A percentile compares a stretch with the other conserved stretches of the same genome.
Conservation (phyloP, 495 filamentous ascomycete genomes). For the Annulohypoxylon nitens region DNA sequence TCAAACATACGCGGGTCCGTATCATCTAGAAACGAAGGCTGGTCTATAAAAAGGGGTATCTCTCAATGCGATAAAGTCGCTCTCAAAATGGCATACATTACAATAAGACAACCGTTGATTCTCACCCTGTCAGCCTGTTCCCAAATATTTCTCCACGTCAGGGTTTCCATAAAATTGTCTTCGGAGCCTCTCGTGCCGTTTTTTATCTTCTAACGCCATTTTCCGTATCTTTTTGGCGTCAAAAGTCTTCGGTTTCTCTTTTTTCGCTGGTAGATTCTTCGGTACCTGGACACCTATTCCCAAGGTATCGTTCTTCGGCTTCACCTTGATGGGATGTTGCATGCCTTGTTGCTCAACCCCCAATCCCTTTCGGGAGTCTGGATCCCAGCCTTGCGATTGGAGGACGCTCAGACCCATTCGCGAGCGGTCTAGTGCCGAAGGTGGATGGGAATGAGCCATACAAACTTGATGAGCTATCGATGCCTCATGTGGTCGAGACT, state of each 20-base stretch:
- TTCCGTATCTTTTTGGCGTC: conserved; percentile 78
- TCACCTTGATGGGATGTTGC: conserved; percentile 78
- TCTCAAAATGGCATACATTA: conserved; percentile 28
- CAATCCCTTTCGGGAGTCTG: conserved; percentile 79
- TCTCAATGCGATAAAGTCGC: conserved; percentile 30
- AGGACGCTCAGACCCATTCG: conserved; percentile 82
- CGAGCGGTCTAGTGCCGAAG: conserved; percentile 83
- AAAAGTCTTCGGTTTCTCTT: conserved; percentile 68
- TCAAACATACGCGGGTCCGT: neutral
- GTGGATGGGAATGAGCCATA: conserved; percentile 83
- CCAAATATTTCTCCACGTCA: conserved; percentile 80
- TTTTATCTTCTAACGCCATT: conserved; percentile 70
- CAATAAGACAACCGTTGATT: conserved; percentile 7
- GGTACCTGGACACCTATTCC: conserved; percentile 73
- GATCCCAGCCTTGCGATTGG: conserved; percentile 86
- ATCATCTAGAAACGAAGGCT: neutral
- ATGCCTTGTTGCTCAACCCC: conserved; percentile 80
- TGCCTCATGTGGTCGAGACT: conserved; percentile 68
- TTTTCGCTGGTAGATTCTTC: conserved; percentile 57
- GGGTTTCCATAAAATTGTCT: conserved; percentile 76
- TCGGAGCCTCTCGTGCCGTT: conserved; percentile 71
- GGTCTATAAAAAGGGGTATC: conserved; percentile 40
- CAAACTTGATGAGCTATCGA: conserved; percentile 86
- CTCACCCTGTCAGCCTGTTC: conserved; percentile 54
- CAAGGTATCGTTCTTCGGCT: conserved; percentile 77